phyloP scores from a whole-genome alignment of 306 rosid genomes.

The Lagenaria siceraria region DNA sequence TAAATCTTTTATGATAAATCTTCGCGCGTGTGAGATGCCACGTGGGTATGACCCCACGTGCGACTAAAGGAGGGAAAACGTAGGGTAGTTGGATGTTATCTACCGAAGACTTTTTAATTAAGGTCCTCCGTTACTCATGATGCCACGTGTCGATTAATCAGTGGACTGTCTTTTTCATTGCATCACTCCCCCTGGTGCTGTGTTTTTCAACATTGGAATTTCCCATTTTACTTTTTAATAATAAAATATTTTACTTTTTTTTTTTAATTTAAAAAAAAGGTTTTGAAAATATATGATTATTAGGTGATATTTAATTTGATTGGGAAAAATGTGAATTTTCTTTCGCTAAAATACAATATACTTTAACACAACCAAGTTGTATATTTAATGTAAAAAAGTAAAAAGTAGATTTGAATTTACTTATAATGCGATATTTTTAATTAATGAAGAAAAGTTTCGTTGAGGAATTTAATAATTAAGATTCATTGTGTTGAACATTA shows the following conservation, averaged over 20 bases:
- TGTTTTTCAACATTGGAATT: background rate
- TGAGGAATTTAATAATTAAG: too few relatives aligned
- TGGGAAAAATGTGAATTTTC: too few relatives aligned
- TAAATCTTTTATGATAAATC: background rate
- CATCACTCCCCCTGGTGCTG: background rate
- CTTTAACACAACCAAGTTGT: too few relatives aligned
- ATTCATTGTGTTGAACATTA: too few relatives aligned
- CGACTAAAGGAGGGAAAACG: background rate
- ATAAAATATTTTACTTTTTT: background rate
- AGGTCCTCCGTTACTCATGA: background rate
- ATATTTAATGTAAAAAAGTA: too few relatives aligned
- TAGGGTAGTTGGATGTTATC: background rate
- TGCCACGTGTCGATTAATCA: background rate
- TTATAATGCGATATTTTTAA: too few relatives aligned
- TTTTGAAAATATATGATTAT: too few relatives aligned
- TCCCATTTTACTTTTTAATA: background rate
- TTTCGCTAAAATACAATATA: too few relatives aligned
- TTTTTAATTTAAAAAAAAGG: too few relatives aligned
- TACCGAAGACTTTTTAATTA: background rate
- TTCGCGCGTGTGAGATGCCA: constrained; percentile 16
- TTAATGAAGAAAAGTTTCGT: too few relatives aligned
- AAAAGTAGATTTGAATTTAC: too few relatives aligned
- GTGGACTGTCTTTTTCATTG: background rate
- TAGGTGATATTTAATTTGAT: too few relatives aligned
- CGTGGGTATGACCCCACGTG: constrained; percentile 19